Evolutionary conservation across 495 filamentous ascomycete species (phyloP), one percentile per base, ranked within the genome.

Genomic region (Penicillium tannophilum): DNA sequence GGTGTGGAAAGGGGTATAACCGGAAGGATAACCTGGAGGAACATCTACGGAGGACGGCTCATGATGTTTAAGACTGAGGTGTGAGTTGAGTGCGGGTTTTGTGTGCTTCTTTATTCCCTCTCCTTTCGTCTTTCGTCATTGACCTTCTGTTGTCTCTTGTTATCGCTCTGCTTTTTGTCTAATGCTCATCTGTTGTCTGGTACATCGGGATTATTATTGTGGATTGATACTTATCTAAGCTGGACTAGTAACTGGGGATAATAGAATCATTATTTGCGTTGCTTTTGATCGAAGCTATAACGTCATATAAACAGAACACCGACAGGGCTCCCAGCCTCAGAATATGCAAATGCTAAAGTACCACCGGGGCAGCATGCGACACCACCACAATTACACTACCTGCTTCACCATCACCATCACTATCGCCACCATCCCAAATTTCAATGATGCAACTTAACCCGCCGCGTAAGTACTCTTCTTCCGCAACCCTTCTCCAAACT

Each of bases 401-500:
- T 2, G 6, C 28, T 2, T 7, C 4, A 28, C 28, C 28, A 28
- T 7, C 4, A 28, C 28, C 28, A 7, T 28, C 28, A 28, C 28
- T 28, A 28, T 23, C 20, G 1, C 28, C 28, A 28, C 28, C 3
- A 7, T 28, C 28, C 28, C 28, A 4, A 5, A 1, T 0, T 2
- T 28, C 4, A 28, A 28, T 28, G 6, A 7, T 28, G 6, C 33
- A 17, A 17, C 50, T 55, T 64, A 73, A 14, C 88, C 86, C 62
- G 87, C 85, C 58, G 88, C 88, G 77, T 82, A 91, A 14, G 83
- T 76, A 71, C 87, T 89, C 74, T 73, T 85, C 63, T 79, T 82
- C 73, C 86, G 76, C 56, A 88, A 61, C 39, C 33, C 67, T 64
- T 62, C 80, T 33, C 86, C 86, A 72, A 67, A 86, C 49, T 72